Evolutionary conservation across 1,284 basidiomycete genomes (phyloP).

Genomic region (Termitomyces sp.): DNA sequence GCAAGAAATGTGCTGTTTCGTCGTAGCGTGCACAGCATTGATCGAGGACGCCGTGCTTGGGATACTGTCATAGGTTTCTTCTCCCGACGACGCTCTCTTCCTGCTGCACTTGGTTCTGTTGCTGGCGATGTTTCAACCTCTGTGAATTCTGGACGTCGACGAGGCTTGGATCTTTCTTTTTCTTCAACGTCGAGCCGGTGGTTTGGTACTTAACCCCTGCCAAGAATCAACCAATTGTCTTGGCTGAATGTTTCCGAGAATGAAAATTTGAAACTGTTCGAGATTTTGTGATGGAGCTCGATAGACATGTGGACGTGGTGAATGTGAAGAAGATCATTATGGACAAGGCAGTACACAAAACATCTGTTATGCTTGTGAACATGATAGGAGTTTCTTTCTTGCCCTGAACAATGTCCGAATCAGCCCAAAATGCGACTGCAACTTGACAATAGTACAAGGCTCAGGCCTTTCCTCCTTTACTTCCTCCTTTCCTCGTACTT

Average conservation of each 20-base stretch:
- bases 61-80: slow-evolving; percentile 4
- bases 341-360: not conserved
- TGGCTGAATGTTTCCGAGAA: not conserved
- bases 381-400: not conserved
- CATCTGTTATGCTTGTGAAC: not conserved
- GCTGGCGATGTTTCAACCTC: not conserved
- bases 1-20: slow-evolving; percentile 2
- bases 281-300: not conserved
- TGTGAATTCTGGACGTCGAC: not conserved
- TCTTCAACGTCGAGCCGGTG: slow-evolving; percentile 1
- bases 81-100: not conserved
- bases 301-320: not conserved
- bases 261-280: not conserved
- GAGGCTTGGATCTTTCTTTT: slow-evolving; percentile 9
- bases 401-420: not conserved
- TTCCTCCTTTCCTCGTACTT: not conserved
- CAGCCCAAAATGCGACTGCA: not conserved
- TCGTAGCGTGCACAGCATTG: not conserved
- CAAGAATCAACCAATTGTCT: not conserved
- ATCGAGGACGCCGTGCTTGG: slow-evolving; percentile 8
- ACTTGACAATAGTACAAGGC: not conserved
- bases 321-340: too few relatives aligned
- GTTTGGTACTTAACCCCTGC: not conserved
- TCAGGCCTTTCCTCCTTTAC: not conserved
- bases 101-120: not conserved